These are phyloP conservation scores for Cocos nucifera DNA, from an alignment of 176 grass and related monocot species.

Conservation along the genomic window DNA sequence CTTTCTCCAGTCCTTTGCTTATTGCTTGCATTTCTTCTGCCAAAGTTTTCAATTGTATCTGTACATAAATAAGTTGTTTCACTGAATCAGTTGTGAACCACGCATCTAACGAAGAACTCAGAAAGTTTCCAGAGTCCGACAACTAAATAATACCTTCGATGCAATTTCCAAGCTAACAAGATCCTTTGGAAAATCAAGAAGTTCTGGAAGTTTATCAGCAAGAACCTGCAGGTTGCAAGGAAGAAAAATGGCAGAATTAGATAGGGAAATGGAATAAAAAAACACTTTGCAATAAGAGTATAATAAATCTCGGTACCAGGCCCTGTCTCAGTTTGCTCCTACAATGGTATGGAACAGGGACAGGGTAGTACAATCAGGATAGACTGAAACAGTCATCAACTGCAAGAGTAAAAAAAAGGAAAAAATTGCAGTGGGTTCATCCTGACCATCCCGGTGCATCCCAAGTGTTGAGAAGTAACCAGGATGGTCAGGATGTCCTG, in stretches of 20 bases:
- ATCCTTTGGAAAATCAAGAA: conserved; percentile 92
- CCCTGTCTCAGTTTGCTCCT: too few relatives aligned
- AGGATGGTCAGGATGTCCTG: too few relatives aligned
- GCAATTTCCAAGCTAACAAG: conserved; percentile 78
- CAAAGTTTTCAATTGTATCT: conserved; percentile 94
- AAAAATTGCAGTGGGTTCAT: too few relatives aligned
- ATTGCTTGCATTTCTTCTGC: conserved; percentile 99
- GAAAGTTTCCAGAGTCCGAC: conserved; percentile 3
- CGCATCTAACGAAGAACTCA: not conserved
- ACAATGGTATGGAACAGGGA: too few relatives aligned
- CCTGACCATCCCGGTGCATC: too few relatives aligned
- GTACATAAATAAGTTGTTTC: conserved; percentile 27
- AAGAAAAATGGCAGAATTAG: not conserved
- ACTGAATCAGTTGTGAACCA: conserved; percentile 1
- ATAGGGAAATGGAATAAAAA: not conserved
- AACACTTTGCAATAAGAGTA: too few relatives aligned
- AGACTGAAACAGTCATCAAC: too few relatives aligned
- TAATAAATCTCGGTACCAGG: too few relatives aligned
- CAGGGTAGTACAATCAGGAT: too few relatives aligned
- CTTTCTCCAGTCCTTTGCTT: conserved; percentile 96
- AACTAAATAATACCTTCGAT: conserved; percentile 51
- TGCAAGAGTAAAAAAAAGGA: too few relatives aligned
- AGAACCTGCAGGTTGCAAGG: conserved; percentile 43
- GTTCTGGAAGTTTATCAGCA: conserved; percentile 91
- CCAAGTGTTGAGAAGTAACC: too few relatives aligned